Conservation (phyloP, 192 early-diverging fungal genomes). For the Backusella macrospora region DNA sequence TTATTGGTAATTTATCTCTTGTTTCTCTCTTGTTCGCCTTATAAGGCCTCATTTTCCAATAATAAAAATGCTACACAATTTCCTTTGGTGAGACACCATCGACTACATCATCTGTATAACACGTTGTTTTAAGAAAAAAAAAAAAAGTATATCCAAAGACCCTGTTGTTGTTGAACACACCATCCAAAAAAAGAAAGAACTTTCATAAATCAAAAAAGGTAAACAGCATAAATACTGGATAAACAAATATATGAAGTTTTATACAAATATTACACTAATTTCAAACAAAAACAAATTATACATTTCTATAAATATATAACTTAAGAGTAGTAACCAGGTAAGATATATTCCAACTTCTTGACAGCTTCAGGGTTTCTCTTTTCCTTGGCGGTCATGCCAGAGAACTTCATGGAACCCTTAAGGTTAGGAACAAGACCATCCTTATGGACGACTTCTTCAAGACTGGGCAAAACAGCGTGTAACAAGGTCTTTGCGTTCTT, state of each 20-base stretch:
- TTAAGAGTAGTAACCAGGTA: slow-evolving; percentile 73
- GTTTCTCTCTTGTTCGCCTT: no score
- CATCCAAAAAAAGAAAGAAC: neutral
- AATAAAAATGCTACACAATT: neutral
- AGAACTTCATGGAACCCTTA: slow-evolving; percentile 81
- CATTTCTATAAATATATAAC: neutral
- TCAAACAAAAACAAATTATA: neutral
- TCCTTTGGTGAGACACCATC: no score
- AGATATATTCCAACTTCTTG: slow-evolving; percentile 79
- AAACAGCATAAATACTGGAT: no score
- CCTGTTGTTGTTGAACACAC: neutral
- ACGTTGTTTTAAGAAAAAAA: no score
- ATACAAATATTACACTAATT: slow-evolving; percentile 5
- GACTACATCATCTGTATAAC: no score
- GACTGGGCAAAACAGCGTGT: slow-evolving; percentile 72
- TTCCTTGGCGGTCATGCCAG: slow-evolving; percentile 80
- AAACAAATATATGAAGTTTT: neutral
- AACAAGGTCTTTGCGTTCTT: slow-evolving; percentile 83
- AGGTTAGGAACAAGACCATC: slow-evolving; percentile 60
- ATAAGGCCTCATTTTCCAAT: neutral
- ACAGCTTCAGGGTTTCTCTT: slow-evolving; percentile 73
- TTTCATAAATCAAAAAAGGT: no score
- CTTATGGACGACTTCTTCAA: slow-evolving; percentile 64
- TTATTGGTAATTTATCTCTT: no score
- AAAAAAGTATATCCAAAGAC: no score